These are phyloP conservation scores for Ascochyta koolunga DNA, from an alignment of 2,329 filamentous ascomycete species.

Conservation along the genomic window DNA sequence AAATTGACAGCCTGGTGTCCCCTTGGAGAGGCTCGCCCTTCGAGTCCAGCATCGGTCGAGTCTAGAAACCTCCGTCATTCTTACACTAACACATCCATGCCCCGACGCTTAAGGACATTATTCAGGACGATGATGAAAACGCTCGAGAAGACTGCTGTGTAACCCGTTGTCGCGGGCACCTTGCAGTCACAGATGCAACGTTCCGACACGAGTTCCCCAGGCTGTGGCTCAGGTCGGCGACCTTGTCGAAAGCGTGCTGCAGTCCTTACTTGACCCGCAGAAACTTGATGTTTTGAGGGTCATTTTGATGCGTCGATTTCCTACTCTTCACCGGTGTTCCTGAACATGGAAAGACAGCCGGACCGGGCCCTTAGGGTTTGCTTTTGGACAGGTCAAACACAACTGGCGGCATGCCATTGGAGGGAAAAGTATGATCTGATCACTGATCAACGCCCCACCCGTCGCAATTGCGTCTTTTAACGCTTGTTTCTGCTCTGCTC, in stretches of 20 bases:
- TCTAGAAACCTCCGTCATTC: constrained; percentile 2
- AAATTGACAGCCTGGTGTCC: not conserved
- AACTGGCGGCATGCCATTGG: constrained; percentile 7
- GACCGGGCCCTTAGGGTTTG: constrained; percentile 11
- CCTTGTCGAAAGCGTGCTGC: constrained; percentile 14
- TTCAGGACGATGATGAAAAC: constrained; percentile 1
- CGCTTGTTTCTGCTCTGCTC: constrained; percentile 4
- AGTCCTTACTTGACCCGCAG: constrained; percentile 7
- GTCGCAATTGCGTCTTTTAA: not conserved
- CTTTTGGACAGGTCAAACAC: constrained; percentile 5
- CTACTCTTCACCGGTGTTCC: not conserved
- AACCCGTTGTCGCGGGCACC: constrained; percentile 13
- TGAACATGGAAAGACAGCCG: constrained; percentile 2
- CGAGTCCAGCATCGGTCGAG: not conserved
- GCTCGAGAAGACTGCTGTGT: constrained; percentile 14
- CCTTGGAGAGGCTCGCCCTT: constrained; percentile 1
- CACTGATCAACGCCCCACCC: constrained; percentile 8
- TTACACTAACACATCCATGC: not conserved
- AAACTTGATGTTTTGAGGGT: constrained; percentile 1
- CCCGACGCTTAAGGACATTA: not conserved
- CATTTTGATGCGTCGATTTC: not conserved
- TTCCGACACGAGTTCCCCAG: constrained; percentile 20
- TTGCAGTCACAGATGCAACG: constrained; percentile 15
- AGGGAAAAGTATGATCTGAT: constrained; percentile 6
- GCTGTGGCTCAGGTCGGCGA: constrained; percentile 37